phyloP scores from a whole-genome alignment of 768 basidiomycete genomes.

The Tulasnella calospora region DNA sequence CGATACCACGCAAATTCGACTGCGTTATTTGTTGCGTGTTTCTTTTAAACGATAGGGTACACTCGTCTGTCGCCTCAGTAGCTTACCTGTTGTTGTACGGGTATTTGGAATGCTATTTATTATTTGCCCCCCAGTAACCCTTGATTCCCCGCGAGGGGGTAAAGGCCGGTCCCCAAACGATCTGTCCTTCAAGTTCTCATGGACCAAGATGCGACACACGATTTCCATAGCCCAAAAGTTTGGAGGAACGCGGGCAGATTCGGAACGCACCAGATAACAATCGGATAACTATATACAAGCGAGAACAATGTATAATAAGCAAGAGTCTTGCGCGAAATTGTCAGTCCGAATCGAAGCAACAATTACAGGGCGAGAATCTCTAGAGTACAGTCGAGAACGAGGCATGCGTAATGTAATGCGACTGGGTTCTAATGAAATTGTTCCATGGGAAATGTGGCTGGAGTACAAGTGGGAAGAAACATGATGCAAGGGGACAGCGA shows the following conservation, averaged over 20 bases:
- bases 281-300: constrained; percentile 5
- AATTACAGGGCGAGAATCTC: not conserved
- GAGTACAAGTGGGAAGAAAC: not conserved
- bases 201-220: too few species aligned
- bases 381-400: not conserved
- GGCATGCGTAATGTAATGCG: not conserved
- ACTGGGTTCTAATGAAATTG: not conserved
- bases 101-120: not conserved
- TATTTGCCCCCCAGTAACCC: not conserved
- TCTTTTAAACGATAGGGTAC: not conserved
- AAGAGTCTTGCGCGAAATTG: not conserved
- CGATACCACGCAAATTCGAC: constrained; percentile 51
- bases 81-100: not conserved
- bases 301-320: not conserved
- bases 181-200: not conserved
- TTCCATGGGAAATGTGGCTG: not conserved
- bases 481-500: not conserved
- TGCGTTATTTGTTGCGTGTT: constrained; percentile 36
- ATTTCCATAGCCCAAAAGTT: too few species aligned
- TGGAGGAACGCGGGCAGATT: not conserved
- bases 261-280: not conserved
- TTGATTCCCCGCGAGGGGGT: not conserved
- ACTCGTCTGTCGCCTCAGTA: not conserved
- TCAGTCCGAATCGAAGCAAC: not conserved
- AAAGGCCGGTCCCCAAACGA: not conserved